These are phyloP conservation scores for Exophiala dermatitidis DNA, from an alignment of 2,329 filamentous ascomycete species.

Conservation along the genomic window DNA sequence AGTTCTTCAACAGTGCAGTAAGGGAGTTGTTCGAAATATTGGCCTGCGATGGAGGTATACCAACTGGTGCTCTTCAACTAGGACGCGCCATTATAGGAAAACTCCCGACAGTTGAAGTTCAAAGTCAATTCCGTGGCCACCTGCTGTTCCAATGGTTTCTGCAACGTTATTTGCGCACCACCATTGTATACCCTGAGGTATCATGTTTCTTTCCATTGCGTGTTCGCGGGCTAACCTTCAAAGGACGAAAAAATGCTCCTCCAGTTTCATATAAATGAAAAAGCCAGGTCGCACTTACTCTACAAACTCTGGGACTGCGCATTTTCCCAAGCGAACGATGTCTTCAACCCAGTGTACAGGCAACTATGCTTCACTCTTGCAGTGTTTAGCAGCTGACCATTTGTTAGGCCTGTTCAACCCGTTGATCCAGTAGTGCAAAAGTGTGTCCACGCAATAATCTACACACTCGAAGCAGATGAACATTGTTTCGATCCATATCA, in stretches of 20 bases:
- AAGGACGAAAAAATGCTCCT: constrained; percentile 61
- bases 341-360: not conserved
- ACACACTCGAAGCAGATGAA: constrained; percentile 14
- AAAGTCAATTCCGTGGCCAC: constrained; percentile 70
- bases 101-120: constrained; percentile 60
- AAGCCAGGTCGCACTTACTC: constrained; percentile 69
- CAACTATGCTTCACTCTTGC: not conserved
- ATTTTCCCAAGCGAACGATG: constrained; percentile 66
- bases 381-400: constrained; percentile 9
- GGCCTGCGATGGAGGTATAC: constrained; percentile 75
- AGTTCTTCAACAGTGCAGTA: constrained; percentile 80
- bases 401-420: constrained; percentile 25
- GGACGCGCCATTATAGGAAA: constrained; percentile 76
- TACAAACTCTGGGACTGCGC: constrained; percentile 72
- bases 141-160: constrained; percentile 90
- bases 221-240: constrained; percentile 31
- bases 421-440: constrained; percentile 14
- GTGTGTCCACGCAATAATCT: constrained; percentile 17
- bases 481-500: constrained; percentile 18
- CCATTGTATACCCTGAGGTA: constrained; percentile 84
- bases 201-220: constrained; percentile 14
- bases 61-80: constrained; percentile 74
- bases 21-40: constrained; percentile 76
- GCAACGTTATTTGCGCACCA: constrained; percentile 73
- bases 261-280: constrained; percentile 86